Evolutionary conservation across 148 eudicot species (phyloP).

Genomic region (Gaultheria prostrata): DNA sequence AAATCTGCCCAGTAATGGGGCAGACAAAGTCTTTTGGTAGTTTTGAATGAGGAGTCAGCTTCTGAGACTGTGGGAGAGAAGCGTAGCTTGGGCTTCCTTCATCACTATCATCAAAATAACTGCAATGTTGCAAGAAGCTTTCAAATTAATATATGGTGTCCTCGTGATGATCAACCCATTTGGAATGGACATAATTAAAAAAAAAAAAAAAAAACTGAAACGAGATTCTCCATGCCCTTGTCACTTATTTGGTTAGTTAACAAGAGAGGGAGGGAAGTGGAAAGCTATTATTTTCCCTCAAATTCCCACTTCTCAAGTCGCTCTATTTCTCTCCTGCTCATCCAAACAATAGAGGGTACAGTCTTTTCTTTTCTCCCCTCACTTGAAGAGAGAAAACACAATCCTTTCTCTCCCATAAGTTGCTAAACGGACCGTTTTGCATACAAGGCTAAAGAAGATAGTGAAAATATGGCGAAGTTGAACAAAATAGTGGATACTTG

Average conservation of each 20-base stretch:
- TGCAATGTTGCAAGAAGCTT: conserved; percentile 15
- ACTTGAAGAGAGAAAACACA: background rate
- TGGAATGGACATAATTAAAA: background rate
- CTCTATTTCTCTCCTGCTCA: background rate
- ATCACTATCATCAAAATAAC: conserved; percentile 31
- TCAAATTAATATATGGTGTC: background rate
- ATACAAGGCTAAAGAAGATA: background rate
- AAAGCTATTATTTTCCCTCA: background rate
- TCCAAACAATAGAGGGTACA: background rate
- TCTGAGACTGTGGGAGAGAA: conserved; percentile 36
- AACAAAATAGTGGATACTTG: background rate
- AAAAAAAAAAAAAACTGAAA: background rate
- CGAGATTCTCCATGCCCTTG: background rate
- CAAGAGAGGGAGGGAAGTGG: background rate
- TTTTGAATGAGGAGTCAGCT: conserved; percentile 35
- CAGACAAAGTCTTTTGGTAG: conserved; percentile 65
- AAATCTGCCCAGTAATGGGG: conserved; percentile 51
- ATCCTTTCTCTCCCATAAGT: background rate
- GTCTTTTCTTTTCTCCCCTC: background rate
- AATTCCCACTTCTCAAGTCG: background rate
- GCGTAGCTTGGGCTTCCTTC: conserved; percentile 36
- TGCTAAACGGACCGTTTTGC: background rate
- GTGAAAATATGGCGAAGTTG: background rate
- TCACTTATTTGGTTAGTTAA: background rate
- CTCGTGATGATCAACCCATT: background rate